Evolutionary conservation across 345 rosid species (phyloP).

Genomic region (Cardamine resedifolia): DNA sequence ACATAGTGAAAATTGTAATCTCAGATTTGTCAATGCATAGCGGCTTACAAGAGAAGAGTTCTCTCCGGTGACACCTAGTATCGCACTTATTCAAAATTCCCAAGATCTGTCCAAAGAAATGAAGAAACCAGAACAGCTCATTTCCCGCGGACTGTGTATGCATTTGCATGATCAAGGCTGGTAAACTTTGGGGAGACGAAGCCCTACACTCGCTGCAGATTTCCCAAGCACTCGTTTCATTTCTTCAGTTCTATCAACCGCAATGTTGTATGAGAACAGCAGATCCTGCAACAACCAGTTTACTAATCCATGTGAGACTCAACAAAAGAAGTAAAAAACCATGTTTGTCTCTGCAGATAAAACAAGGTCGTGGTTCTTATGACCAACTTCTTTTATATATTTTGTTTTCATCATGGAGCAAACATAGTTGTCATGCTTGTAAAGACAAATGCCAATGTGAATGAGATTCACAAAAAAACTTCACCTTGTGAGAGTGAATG

Average conservation of each 20-base stretch:
- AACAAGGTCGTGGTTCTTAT: neutral
- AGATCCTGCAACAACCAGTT: conserved; percentile 58
- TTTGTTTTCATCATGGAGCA: neutral
- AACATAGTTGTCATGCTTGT: neutral
- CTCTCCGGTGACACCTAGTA: neutral
- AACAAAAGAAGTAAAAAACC: neutral
- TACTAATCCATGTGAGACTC: conserved; percentile 3
- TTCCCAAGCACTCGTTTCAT: conserved; percentile 68
- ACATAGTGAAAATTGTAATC: neutral
- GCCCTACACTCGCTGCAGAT: conserved; percentile 95
- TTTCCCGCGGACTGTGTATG: neutral
- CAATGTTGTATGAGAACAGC: conserved; percentile 86
- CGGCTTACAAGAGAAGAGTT: neutral
- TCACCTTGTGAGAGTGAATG: conserved; percentile 84
- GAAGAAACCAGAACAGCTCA: neutral
- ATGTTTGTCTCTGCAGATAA: too few species aligned
- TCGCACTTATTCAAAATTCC: conserved; percentile 1
- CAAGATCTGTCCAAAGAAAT: conserved; percentile 10
- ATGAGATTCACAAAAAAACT: neutral
- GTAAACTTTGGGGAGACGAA: conserved; percentile 80
- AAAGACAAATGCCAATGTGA: conserved; percentile 2
- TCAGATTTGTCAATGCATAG: neutral
- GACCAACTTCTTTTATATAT: neutral
- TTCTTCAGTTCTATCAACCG: conserved; percentile 80
- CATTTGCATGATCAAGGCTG: conserved; percentile 48